Base-by-base conservation (phyloP, 306 rosid species). In the Medicago arabica region DNA sequence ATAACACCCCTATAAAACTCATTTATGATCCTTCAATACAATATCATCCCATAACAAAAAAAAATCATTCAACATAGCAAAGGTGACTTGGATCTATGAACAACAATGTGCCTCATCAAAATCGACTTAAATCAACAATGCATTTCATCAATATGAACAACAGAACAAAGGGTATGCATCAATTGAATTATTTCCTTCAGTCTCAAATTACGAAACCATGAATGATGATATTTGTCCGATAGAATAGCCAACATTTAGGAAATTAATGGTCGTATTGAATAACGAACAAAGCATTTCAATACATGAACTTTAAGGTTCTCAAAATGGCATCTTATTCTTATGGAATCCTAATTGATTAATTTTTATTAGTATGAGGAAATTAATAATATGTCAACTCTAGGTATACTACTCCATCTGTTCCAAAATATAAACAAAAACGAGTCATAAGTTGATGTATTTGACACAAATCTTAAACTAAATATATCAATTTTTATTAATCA, bases 251-350 rank as follows among this genome's bases (percentile, higher is more conserved):
- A 77, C 81, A 85, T 91, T 17, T 49, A 88, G 88, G 88, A 82
- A 9, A 88, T 91, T 41, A 92, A 89, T 68, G 95, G 92, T 4
- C 8, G 57, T 1, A 80, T 85, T 23, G 77, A 41, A 23, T 69
- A 3, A 78, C 68, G 0, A 82, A 65, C 55, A 71, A 81, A 69
- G 57, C 75, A 12, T 67, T 86, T 5, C 86, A 66, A 64, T 44
- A 8, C 43, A 39, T 91, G 86, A 89, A 89, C 85, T 3, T 71
- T 12, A 81, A 60, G 4, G 85, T 89, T 69, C 85, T 91, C 1
- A 68, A 89, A 6, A 76, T 10, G 31, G 91, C 92, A 3, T 92
- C 95, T 6, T 91, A 90, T 72, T 91, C 91, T 0, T 85, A 86
- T 0, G 92, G 88, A 13, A 86, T 91, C 61, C 83, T 89, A 46